Base-by-base conservation (phyloP, 495 filamentous ascomycete genomes). In the Aspergillus kassunensis region DNA sequence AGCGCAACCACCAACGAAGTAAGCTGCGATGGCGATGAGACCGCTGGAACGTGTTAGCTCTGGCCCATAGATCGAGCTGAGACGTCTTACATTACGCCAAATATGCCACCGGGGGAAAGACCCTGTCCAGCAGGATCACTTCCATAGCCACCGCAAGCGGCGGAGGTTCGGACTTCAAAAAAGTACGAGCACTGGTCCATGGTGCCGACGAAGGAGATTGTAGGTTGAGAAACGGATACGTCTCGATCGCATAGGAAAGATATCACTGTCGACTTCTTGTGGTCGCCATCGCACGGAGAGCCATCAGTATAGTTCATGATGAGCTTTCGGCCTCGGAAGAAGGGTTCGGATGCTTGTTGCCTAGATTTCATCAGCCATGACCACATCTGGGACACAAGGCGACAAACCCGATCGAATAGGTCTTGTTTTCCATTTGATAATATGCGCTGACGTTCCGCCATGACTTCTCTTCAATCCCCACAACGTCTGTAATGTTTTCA, bases 141-240 rank as follows among this genome's bases (percentile, higher is more conserved):
- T 27, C 80, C 78, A 10, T 84, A 76, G 27, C 80, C 84, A 19
- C 87, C 87, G 65, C 95, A 99, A 7, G 91, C 92, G 33, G 89
- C 84, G 39, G 80, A 79, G 39, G 89, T 90, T 49, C 91, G 88
- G n/a, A 91, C 82, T 66, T 96, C 91, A 71, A 99, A 99, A 67
- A 95, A 88, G 70, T 97, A 99, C n/a, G 88, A 80, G 74, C 95
- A 99, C 42, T 89, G 82, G 60, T 97, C 90, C 68, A 86, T 85
- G 18, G 86, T 80, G 50, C 88, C 90, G 43, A 97, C 83, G 65
- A 95, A 99, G 5, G 88, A 87, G 4, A 84, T 64, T 12, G 83
- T 80, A 13, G 86, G 80, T 21, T 82, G 80, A 8, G 83, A 78
- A 6, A 71, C 66, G 2, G 75, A 67, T 8, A 74, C 63, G 52